Evolutionary conservation across 164 flowering plant species (phyloP).

Genomic region (Tinospora cordifolia): DNA sequence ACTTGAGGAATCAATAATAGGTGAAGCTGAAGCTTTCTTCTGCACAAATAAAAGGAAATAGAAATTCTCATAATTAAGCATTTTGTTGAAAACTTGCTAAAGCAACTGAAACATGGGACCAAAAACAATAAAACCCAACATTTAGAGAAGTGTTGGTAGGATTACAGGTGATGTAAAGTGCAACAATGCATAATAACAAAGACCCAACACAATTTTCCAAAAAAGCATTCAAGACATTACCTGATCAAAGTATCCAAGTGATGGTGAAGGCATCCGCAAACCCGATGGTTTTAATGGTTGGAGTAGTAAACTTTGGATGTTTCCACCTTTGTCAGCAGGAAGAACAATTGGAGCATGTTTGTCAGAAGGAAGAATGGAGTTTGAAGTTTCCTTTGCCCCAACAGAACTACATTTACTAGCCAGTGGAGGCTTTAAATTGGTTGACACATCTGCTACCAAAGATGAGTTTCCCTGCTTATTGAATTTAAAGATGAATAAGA

Average conservation of each 20-base stretch:
- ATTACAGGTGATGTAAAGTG: neutral
- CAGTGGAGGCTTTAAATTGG: conserved; percentile 11
- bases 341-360: conserved; percentile 14
- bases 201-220: too few species aligned
- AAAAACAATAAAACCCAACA: too few species aligned
- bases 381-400: conserved; percentile 11
- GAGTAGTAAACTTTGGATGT: conserved; percentile 18
- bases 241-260: conserved; percentile 68
- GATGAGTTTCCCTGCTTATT: conserved; percentile 29
- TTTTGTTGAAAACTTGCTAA: neutral
- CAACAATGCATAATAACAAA: too few species aligned
- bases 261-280: conserved; percentile 87
- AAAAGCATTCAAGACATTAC: conserved; percentile 24
- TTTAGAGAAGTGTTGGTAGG: neutral
- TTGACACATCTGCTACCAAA: conserved; percentile 15
- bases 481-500: neutral
- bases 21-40: conserved; percentile 38
- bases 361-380: conserved; percentile 14
- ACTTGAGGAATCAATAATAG: conserved; percentile 9
- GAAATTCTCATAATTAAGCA: neutral
- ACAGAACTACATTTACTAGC: conserved; percentile 13
- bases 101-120: neutral
- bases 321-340: conserved; percentile 16
- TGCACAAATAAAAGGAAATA: conserved; percentile 20
- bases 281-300: conserved; percentile 63